Base-by-base conservation (phyloP, 306 rosid species). In the Trifolium subterraneum region DNA sequence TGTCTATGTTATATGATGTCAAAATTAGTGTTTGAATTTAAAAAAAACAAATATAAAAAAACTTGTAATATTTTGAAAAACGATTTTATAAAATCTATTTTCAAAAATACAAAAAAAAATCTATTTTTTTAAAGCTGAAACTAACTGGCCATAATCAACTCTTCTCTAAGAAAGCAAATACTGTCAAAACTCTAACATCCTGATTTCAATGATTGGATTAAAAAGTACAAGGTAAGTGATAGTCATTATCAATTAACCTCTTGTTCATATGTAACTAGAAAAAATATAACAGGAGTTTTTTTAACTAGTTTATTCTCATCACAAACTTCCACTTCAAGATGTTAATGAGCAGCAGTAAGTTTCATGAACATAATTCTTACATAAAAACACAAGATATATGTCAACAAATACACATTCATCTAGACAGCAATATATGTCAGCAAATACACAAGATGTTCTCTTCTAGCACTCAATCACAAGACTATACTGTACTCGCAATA, bases 341-440 rank as follows among this genome's bases (percentile, higher is more conserved):
- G 60, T 20, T 20, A 54, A n/a, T 8, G 11, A 13, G 39, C 19
- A 14, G 52, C 52, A 15, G 18, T 47, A 47, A 31, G 47, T 16
- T 16, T 36, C 68, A 18, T 18, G 45, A 58, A 25, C 3, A 25
- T 58, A 8, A 23, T 12, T 11, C 64, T 58, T 11, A 59, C 38
- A 59, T n/a, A n/a, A n/a, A n/a, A n/a, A n/a, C n/a, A n/a, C n/a
- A n/a, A n/a, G n/a, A n/a, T n/a, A n/a, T n/a, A n/a, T n/a, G n/a
- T n/a, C n/a, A n/a, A n/a, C n/a, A n/a, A n/a, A n/a, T n/a, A n/a
- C 6, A 63, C 25, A 62, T 31, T 6, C 67, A 61, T 61, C 44
- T 31, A 61, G 41, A 31, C 33, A 33, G 67, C 13, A 63, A 16
- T 36, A 35, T 10, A 8, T 11, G 27, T 4, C 47, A 16, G 35